Conservation (phyloP, 164 flowering plant genomes). For the Vitis rotundifolia region DNA sequence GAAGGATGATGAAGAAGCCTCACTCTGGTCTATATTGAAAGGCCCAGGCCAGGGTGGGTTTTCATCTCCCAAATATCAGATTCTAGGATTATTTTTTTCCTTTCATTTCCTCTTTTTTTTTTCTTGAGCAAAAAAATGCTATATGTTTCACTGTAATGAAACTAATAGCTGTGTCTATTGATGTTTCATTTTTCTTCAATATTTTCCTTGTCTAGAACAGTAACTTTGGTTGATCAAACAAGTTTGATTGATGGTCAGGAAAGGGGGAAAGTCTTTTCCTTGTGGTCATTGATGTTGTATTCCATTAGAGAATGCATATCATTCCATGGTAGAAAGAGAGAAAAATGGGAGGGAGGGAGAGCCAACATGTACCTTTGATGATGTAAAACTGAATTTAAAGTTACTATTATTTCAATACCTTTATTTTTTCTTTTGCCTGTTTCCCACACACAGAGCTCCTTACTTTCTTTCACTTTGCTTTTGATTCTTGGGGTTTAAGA, state of each 20-base stretch:
- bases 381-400: conserved; percentile 21
- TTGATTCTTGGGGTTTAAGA: neutral
- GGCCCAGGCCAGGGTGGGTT: conserved; percentile 6
- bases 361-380: conserved; percentile 3
- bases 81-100: conserved; percentile 2
- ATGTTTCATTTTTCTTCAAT: neutral
- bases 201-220: neutral
- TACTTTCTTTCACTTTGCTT: neutral
- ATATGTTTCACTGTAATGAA: conserved; percentile 3
- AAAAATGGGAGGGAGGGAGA: neutral
- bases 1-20: conserved; percentile 3
- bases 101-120: neutral
- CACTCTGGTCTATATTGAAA: conserved; percentile 6
- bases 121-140: neutral
- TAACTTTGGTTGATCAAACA: neutral
- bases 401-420: conserved; percentile 14
- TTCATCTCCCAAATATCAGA: neutral
- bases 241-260: neutral
- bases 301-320: neutral
- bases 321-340: neutral
- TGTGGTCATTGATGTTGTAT: neutral
- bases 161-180: neutral
- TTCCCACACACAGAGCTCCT: neutral
- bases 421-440: neutral
- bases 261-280: neutral